Evolutionary conservation across 192 early-diverging fungal species (phyloP).

Genomic region (Backusella macrospora): DNA sequence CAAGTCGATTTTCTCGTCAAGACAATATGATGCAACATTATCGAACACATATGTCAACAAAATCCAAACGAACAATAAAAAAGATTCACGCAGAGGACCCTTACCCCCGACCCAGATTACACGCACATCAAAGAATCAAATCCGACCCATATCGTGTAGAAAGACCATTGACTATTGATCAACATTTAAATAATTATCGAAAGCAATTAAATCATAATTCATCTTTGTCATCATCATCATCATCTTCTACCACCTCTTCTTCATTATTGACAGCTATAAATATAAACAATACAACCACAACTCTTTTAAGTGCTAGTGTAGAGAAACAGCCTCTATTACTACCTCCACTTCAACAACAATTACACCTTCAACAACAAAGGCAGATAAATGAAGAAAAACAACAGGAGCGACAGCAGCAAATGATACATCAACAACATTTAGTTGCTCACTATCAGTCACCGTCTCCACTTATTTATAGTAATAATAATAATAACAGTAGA

Average conservation of each 20-base stretch:
- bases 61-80: conserved; percentile 56
- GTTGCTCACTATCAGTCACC: background rate
- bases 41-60: conserved; percentile 75
- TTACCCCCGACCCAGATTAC: conserved; percentile 33
- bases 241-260: conserved; percentile 1
- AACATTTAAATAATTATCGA: conserved; percentile 42
- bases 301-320: background rate
- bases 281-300: background rate
- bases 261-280: background rate
- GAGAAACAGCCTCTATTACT: background rate
- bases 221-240: background rate
- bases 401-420: background rate
- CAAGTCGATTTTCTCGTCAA: conserved; percentile 75
- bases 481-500: background rate
- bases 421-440: background rate
- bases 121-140: conserved; percentile 39
- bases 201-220: conserved; percentile 7
- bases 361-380: background rate
- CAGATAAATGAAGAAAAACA: background rate
- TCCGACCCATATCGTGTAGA: conserved; percentile 34
- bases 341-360: background rate
- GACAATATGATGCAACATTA: conserved; percentile 92
- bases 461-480: too few species aligned
- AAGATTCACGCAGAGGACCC: conserved; percentile 21
- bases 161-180: conserved; percentile 42